These are phyloP conservation scores for Rugosomyces carneus DNA, from an alignment of 1,284 basidiomycete genomes.

Conservation along the genomic window DNA sequence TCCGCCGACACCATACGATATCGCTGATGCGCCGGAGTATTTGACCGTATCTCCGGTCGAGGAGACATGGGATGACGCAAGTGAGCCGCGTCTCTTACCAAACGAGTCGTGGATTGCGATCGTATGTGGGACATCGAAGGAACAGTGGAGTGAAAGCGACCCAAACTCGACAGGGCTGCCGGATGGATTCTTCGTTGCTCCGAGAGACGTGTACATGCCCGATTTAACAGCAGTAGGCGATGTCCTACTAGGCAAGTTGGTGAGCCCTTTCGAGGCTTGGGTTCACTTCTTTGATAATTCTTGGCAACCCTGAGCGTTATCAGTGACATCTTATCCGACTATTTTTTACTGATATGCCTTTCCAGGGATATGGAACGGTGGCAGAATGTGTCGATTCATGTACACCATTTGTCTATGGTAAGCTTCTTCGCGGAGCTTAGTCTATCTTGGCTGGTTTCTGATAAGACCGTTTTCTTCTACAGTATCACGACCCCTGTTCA, in stretches of 20 bases:
- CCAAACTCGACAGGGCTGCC: conserved; percentile 43
- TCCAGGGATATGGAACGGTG: conserved; percentile 66
- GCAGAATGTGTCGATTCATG: conserved; percentile 65
- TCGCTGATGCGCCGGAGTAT: conserved; percentile 8
- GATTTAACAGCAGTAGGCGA: conserved; percentile 69
- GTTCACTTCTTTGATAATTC: background rate
- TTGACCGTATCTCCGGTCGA: conserved; percentile 5
- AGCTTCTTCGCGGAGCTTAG: conserved; percentile 12
- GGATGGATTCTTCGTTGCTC: conserved; percentile 68
- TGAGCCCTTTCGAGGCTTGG: conserved; percentile 23
- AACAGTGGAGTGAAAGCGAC: conserved; percentile 42
- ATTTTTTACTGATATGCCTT: conserved; percentile 4
- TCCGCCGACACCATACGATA: conserved; percentile 23
- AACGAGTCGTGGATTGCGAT: conserved; percentile 70
- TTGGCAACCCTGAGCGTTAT: background rate
- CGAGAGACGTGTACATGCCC: conserved; percentile 73
- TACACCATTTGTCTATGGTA: conserved; percentile 70
- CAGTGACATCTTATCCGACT: background rate
- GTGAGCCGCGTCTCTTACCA: conserved; percentile 43
- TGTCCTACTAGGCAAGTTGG: conserved; percentile 73
- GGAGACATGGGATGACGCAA: conserved; percentile 14
- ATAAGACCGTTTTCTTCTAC: conserved; percentile 4
- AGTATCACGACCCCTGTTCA: conserved; percentile 73
- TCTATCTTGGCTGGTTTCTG: conserved; percentile 3
- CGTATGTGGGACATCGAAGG: conserved; percentile 66